Evolutionary conservation across 805 yeast species (phyloP), one percentile per base, ranked within the genome.

Genomic region (Candida railenensis): DNA sequence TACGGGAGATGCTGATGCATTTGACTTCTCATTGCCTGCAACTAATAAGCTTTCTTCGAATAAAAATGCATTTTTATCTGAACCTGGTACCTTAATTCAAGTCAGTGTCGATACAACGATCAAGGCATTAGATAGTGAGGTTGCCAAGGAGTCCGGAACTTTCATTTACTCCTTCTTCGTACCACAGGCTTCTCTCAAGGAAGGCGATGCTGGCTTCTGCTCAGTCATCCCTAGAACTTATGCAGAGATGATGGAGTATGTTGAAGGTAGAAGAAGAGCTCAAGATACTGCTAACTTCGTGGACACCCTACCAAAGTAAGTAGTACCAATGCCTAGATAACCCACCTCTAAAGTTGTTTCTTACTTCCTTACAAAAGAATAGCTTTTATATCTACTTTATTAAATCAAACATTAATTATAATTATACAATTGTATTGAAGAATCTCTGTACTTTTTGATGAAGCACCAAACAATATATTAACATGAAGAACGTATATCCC

Each of bases 201-300:
- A 63, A 12, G 60, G 58, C 37, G 55, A 60, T 21, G 85, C 85
- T 18, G 85, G 86, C n/a, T 83, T 77, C 55, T 78, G 83, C 41
- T 80, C 89, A 2, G 92, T 91, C 43, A 73, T 91, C 43, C 97
- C 97, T 3, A 87, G 87, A 62, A 81, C 95, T 0, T 91, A 91
- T 61, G 78, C 83, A 22, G 97, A 91, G 65, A 91, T 90, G 96
- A 89, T 91, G 83, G 86, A 82, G 54, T 91, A 86, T 61, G 77
- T 91, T 15, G 91, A 87, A 58, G 97, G 95, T 22, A 82, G 96
- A 68, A 85, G 97, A 72, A 82, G 95, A 66, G 96, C 96, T 3
- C 76, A 75, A 47, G 95, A 85, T 43, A 88, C 96, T 18, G 91
- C 94, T 22, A 71, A 74, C 42, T 86, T 81, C 61, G 88, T 72